Evolutionary conservation across 164 flowering plant genomes (phyloP).

Genomic region (Annona squamosa): DNA sequence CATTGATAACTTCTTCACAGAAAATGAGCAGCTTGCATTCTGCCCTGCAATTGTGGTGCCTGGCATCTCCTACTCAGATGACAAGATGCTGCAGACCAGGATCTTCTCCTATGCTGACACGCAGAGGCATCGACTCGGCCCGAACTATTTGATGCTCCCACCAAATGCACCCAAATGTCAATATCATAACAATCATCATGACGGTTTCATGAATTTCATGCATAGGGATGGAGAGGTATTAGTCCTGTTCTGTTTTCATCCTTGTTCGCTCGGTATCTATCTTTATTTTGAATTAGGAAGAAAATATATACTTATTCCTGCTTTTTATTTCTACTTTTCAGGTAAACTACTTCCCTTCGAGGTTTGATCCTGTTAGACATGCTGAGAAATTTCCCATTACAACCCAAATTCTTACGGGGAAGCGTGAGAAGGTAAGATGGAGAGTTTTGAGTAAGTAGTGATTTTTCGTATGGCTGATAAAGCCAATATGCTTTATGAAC

Average conservation of each 20-base stretch:
- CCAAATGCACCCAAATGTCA: slow-evolving; percentile 90
- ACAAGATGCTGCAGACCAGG: slow-evolving; percentile 83
- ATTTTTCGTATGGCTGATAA: no score
- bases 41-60: slow-evolving; percentile 88
- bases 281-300: background rate
- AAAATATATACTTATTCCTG: background rate
- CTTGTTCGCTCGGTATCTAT: background rate
- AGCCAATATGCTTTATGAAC: no score
- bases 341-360: slow-evolving; percentile 96
- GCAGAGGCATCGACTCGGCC: slow-evolving; percentile 98
- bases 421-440: slow-evolving; percentile 62
- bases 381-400: slow-evolving; percentile 77
- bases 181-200: slow-evolving; percentile 95
- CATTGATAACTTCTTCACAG: slow-evolving; percentile 94
- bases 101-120: slow-evolving; percentile 88
- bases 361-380: slow-evolving; percentile 72
- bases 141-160: slow-evolving; percentile 90
- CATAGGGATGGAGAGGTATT: slow-evolving; percentile 97
- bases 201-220: slow-evolving; percentile 97
- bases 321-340: slow-evolving; percentile 12
- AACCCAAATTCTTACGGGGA: slow-evolving; percentile 38
- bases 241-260: no score
- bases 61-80: slow-evolving; percentile 87
- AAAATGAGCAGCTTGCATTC: slow-evolving; percentile 94
- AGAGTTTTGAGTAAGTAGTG: background rate